Conservation (phyloP, 768 basidiomycete species). For the Vararia minispora region DNA sequence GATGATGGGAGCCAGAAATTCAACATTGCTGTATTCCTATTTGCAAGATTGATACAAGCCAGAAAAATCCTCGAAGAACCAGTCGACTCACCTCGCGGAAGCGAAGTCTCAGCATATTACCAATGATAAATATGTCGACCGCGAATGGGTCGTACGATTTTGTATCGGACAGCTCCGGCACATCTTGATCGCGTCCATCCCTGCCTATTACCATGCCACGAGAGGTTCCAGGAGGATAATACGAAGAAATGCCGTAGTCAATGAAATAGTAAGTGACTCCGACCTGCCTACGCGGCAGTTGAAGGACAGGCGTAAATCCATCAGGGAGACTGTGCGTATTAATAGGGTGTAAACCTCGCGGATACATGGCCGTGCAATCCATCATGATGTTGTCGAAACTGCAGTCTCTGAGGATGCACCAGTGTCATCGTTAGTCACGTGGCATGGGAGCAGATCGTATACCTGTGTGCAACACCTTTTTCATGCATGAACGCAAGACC, state of each 20-base stretch:
- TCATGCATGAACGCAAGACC: conserved; percentile 12
- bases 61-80: too few relatives aligned
- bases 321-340: neutral
- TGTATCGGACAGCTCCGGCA: conserved; percentile 6
- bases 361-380: conserved; percentile 8
- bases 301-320: neutral
- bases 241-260: conserved; percentile 9
- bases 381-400: conserved; percentile 3
- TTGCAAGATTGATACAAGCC: neutral
- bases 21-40: conserved; percentile 9
- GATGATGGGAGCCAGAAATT: conserved; percentile 7
- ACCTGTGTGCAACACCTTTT: conserved; percentile 10
- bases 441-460: neutral
- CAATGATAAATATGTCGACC: conserved; percentile 11
- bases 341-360: conserved; percentile 9
- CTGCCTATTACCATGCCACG: neutral
- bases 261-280: conserved; percentile 9
- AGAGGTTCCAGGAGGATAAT: neutral
- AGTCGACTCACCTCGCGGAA: too few relatives aligned
- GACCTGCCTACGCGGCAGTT: neutral
- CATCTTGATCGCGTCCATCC: conserved; percentile 5
- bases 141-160: conserved; percentile 13
- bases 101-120: neutral
- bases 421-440: neutral
- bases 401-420: neutral